Evolutionary conservation across 2,329 filamentous ascomycete species (phyloP), one percentile per base, ranked within the genome.

Genomic region (Uncinocarpus reesii): DNA sequence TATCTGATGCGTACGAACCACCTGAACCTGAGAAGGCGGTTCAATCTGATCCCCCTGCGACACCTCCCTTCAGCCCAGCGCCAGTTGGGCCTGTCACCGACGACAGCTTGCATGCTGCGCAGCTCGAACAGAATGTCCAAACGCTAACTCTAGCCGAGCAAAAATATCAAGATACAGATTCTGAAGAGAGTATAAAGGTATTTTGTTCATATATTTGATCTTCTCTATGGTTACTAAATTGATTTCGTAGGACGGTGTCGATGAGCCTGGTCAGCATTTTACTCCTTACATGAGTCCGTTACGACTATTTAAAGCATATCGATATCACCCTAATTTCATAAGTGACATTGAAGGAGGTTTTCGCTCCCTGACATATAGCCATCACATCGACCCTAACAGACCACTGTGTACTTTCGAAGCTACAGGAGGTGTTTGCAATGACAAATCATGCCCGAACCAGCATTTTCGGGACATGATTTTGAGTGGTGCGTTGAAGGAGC

Each of bases 341-440:
- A 66, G 83, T 42, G 71, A 78, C 49, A 80, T 95, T 49, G 64
- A 78, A 48, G 83, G 82, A 53, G 90, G 90, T 36, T 83, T 88
- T 61, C 82, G 84, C 62, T 96, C 92, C 55, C 75, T 93, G 71
- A 96, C 89, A 36, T 96, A 90, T 70, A 95, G 86, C 69, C 86
- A 94, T 67, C 83, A 81, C 57, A 94, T 98, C 66, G 81, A 95
- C 62, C 74, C 81, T 20, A 74, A 79, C 52, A 81, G 77, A 57
- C 77, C 78, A 53, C 62, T 96, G 42, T 98, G 92, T 66, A 82
- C 80, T 31, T 83, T 79, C 58, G 86, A 94, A 65, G 70, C 85
- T 53, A 73, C 75, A 41, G 81, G 80, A 45, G 79, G 80, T 52
- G 71, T 74, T 56, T 96, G 92, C 75, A 81, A 83, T 56, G 85